Conservation (phyloP, 352 stramenopile genomes). For the Pythium insidiosum region DNA sequence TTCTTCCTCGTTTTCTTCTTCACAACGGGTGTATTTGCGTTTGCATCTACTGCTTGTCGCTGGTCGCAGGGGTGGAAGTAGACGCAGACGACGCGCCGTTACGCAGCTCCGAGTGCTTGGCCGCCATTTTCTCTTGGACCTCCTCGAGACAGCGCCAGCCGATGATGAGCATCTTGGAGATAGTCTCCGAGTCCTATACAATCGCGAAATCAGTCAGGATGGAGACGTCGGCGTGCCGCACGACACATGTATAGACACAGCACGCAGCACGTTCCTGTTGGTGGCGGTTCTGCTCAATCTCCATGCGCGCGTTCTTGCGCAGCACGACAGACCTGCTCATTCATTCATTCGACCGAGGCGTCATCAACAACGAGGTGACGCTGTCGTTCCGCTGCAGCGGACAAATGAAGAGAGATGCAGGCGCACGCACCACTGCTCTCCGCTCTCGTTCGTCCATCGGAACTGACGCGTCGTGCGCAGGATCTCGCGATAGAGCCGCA, state of each 20-base stretch:
- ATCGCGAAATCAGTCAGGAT: background rate
- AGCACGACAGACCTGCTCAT: slow-evolving; percentile 40
- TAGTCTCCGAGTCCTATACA: slow-evolving; percentile 54
- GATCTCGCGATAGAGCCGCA: slow-evolving; percentile 78
- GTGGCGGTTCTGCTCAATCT: slow-evolving; percentile 75
- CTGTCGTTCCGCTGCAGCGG: no score
- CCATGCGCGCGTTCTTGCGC: slow-evolving; percentile 62
- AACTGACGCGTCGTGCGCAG: slow-evolving; percentile 68
- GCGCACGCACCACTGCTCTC: slow-evolving; percentile 47
- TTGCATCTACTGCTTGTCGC: slow-evolving; percentile 2
- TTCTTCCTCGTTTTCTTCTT: background rate
- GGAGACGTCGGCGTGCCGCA: no score
- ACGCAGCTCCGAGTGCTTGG: slow-evolving; percentile 14
- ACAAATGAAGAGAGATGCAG: background rate
- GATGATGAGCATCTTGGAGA: slow-evolving; percentile 72
- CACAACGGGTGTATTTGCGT: background rate
- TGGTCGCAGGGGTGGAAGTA: no score
- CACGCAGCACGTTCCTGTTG: slow-evolving; percentile 20
- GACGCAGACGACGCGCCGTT: no score
- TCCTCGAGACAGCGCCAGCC: slow-evolving; percentile 73
- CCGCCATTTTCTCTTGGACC: slow-evolving; percentile 59
- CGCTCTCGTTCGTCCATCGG: slow-evolving; percentile 66
- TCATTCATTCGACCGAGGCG: no score
- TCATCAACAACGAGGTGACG: no score
- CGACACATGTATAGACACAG: no score